Percentiles rank a stretch among this genome's conserved stretches.
phyloP scores from a whole-genome alignment of 2,329 filamentous ascomycete genomes.

The Paradendryphiella salina region DNA sequence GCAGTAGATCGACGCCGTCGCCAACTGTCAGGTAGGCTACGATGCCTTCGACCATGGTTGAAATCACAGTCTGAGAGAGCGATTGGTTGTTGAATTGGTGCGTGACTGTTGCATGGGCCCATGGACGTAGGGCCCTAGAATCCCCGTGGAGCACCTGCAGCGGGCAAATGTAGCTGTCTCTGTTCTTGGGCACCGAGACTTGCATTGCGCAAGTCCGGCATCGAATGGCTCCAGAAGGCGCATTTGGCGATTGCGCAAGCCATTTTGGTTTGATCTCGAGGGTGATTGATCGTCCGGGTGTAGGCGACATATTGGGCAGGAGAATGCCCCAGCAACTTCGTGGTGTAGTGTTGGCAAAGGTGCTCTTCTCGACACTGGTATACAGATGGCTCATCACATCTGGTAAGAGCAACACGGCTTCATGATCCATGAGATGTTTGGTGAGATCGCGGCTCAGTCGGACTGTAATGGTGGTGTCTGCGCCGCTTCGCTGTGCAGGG shows the following conservation, averaged over 20 bases:
- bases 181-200: slow-evolving; percentile 34
- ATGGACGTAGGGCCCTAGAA: slow-evolving; percentile 16
- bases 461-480: slow-evolving; percentile 7
- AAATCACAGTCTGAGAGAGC: not conserved
- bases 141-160: slow-evolving; percentile 46
- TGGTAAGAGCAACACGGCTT: slow-evolving; percentile 19
- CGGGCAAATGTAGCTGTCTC: slow-evolving; percentile 45
- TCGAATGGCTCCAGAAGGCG: slow-evolving; percentile 45
- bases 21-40: slow-evolving; percentile 34
- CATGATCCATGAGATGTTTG: slow-evolving; percentile 27
- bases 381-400: slow-evolving; percentile 19
- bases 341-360: slow-evolving; percentile 5
- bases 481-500: not conserved
- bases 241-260: slow-evolving; percentile 53
- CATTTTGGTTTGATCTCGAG: slow-evolving; percentile 56
- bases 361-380: slow-evolving; percentile 7
- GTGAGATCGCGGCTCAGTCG: slow-evolving; percentile 12
- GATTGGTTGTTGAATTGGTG: slow-evolving; percentile 10
- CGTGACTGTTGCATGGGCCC: slow-evolving; percentile 19
- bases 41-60: slow-evolving; percentile 18
- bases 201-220: slow-evolving; percentile 55
- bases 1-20: slow-evolving; percentile 44
- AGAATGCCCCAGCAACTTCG: slow-evolving; percentile 29
- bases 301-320: slow-evolving; percentile 39
- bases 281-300: slow-evolving; percentile 26